These are phyloP conservation scores for Fistulinella cinereoalba DNA, from an alignment of 1,284 basidiomycete genomes.

Conservation along the genomic window DNA sequence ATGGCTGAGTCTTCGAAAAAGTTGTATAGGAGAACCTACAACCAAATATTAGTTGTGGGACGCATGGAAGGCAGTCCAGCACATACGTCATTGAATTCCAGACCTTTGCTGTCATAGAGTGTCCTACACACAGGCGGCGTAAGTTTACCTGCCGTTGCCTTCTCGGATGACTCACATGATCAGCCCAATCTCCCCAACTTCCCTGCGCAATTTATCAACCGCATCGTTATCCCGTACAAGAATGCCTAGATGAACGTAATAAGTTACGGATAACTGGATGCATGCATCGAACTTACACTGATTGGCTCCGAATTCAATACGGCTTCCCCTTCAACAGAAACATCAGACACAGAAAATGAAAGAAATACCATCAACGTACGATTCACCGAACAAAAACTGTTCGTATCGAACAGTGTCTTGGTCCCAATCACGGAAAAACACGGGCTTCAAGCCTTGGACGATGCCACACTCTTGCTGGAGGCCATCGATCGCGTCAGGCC, in stretches of 20 bases:
- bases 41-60: slow-evolving; percentile 2
- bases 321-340: slow-evolving; percentile 38
- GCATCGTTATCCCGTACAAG: slow-evolving; percentile 63
- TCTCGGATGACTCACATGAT: no score
- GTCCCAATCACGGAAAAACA: slow-evolving; percentile 58
- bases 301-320: slow-evolving; percentile 63
- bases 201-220: slow-evolving; percentile 44
- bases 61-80: not conserved
- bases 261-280: not conserved
- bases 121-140: slow-evolving; percentile 43
- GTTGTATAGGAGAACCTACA: slow-evolving; percentile 65
- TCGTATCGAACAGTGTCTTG: slow-evolving; percentile 51
- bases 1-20: slow-evolving; percentile 66
- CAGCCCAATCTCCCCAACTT: slow-evolving; percentile 65
- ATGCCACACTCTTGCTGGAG: slow-evolving; percentile 58
- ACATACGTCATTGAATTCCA: slow-evolving; percentile 69
- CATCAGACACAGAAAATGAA: slow-evolving; percentile 4
- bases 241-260: slow-evolving; percentile 45
- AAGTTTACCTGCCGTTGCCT: no score
- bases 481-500: slow-evolving; percentile 64
- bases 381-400: slow-evolving; percentile 55
- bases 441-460: slow-evolving; percentile 56
- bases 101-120: slow-evolving; percentile 69
- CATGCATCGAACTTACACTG: slow-evolving; percentile 49
- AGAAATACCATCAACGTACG: slow-evolving; percentile 31